Conservation (phyloP, 2,329 filamentous ascomycete species). For the Pseudogymnoascus sp. region DNA sequence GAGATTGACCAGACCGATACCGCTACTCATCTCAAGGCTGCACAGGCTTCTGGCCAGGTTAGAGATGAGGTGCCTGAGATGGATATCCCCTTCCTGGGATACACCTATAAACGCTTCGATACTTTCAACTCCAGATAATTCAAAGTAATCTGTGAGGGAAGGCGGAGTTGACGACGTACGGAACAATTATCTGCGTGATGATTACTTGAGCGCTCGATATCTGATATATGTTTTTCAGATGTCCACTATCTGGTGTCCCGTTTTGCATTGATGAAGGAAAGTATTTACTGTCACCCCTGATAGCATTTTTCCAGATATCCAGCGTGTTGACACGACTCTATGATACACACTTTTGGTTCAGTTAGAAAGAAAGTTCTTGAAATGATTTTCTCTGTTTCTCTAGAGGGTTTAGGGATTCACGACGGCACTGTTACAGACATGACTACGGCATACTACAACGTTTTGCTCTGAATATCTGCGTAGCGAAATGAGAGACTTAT, state of each 20-base stretch:
- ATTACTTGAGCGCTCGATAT: slow-evolving; percentile 5
- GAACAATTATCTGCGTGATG: slow-evolving; percentile 3
- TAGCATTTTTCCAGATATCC: slow-evolving; percentile 7
- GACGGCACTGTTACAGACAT: neutral
- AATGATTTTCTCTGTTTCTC: slow-evolving; percentile 1
- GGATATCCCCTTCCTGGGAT: slow-evolving; percentile 91
- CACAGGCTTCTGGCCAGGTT: slow-evolving; percentile 55
- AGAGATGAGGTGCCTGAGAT: slow-evolving; percentile 83
- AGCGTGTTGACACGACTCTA: slow-evolving; percentile 8
- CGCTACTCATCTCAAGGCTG: slow-evolving; percentile 67
- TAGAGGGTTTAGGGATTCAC: slow-evolving; percentile 7
- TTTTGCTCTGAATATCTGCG: slow-evolving; percentile 4
- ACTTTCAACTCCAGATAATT: slow-evolving; percentile 22
- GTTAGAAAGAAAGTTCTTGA: slow-evolving; percentile 7
- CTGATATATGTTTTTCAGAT: slow-evolving; percentile 9
- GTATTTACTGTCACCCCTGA: neutral
- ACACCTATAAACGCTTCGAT: slow-evolving; percentile 95
- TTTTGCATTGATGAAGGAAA: slow-evolving; percentile 5
- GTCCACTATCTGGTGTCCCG: slow-evolving; percentile 6
- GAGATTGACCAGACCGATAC: slow-evolving; percentile 97
- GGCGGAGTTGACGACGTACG: slow-evolving; percentile 7
- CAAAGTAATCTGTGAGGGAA: neutral
- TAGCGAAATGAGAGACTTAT: slow-evolving; percentile 7
- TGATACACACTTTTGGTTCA: slow-evolving; percentile 5
- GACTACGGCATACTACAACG: neutral